Conservation (phyloP, 1,284 basidiomycete genomes). For the Wallemia ichthyophaga region DNA sequence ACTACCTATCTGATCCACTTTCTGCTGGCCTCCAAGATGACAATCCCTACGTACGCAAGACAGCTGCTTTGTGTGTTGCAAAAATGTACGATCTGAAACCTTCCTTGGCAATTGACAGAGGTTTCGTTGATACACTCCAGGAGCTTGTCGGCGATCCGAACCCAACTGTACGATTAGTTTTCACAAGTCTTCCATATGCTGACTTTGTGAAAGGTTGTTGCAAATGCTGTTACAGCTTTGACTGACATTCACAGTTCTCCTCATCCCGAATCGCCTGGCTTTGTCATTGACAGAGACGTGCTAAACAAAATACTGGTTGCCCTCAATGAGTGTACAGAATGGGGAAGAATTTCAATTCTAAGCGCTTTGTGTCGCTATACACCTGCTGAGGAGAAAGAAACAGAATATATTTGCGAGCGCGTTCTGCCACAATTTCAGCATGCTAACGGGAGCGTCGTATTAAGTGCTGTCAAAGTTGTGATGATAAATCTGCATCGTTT, state of each 20-base stretch:
- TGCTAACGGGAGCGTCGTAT: slow-evolving; percentile 72
- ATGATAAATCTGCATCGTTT: slow-evolving; percentile 85
- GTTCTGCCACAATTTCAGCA: slow-evolving; percentile 97
- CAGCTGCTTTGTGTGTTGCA: slow-evolving; percentile 74
- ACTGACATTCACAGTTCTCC: slow-evolving; percentile 49
- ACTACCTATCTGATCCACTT: slow-evolving; percentile 80
- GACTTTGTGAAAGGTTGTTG: slow-evolving; percentile 37
- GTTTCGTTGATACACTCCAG: slow-evolving; percentile 62
- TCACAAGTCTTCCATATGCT: not conserved
- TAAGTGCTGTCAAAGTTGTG: slow-evolving; percentile 84
- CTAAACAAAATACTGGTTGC: slow-evolving; percentile 78
- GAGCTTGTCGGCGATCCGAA: slow-evolving; percentile 75
- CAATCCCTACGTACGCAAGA: slow-evolving; percentile 92
- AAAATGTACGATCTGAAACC: slow-evolving; percentile 94
- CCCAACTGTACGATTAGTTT: slow-evolving; percentile 42
- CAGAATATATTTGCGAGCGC: slow-evolving; percentile 92
- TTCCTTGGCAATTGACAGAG: slow-evolving; percentile 74
- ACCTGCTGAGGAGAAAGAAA: slow-evolving; percentile 63
- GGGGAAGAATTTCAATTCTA: slow-evolving; percentile 81
- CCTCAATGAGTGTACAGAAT: slow-evolving; percentile 92
- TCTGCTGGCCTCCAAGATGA: slow-evolving; percentile 74
- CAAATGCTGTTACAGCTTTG: slow-evolving; percentile 76
- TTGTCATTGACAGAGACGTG: slow-evolving; percentile 48
- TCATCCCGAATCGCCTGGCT: slow-evolving; percentile 18
- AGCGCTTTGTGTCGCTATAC: slow-evolving; percentile 59